Conservation (phyloP, 208 protist genomes). For the Trypanosoma avium region DNA sequence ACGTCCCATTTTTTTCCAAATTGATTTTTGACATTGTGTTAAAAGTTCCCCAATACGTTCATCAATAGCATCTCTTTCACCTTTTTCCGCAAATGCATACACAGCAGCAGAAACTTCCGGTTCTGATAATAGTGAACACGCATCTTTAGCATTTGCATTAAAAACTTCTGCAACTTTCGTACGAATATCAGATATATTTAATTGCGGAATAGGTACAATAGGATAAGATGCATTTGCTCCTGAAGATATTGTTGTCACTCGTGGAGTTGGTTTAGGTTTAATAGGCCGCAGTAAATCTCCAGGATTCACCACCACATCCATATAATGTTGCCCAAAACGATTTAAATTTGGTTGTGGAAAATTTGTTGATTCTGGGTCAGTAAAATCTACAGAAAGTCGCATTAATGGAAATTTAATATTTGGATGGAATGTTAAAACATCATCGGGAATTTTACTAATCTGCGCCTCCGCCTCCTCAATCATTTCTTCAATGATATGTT, state of each 20-base stretch:
- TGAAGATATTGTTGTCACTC: not conserved
- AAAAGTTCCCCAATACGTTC: constrained; percentile 76
- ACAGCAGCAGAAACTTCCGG: constrained; percentile 83
- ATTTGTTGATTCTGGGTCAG: constrained; percentile 58
- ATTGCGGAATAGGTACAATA: constrained; percentile 49
- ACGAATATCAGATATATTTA: constrained; percentile 77
- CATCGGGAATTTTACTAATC: constrained; percentile 65
- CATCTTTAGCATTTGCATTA: constrained; percentile 65
- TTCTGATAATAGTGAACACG: constrained; percentile 82
- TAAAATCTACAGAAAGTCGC: constrained; percentile 82
- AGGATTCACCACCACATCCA: constrained; percentile 87
- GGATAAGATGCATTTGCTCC: not conserved
- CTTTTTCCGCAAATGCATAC: constrained; percentile 88
- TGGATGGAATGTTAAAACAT: constrained; percentile 74
- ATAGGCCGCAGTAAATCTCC: constrained; percentile 71
- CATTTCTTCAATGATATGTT: constrained; percentile 76
- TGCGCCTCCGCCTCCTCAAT: constrained; percentile 76
- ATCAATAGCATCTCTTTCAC: constrained; percentile 83
- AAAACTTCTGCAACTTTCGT: constrained; percentile 88
- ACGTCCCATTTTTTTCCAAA: constrained; percentile 68
- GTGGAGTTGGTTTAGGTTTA: constrained; percentile 54
- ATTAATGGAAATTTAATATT: constrained; percentile 86
- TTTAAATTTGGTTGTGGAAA: constrained; percentile 86
- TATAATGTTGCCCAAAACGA: constrained; percentile 91
- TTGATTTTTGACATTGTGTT: constrained; percentile 61